phyloP scores from a whole-genome alignment of 208 protist genomes.

The Leptomonas pyrrhocoris region DNA sequence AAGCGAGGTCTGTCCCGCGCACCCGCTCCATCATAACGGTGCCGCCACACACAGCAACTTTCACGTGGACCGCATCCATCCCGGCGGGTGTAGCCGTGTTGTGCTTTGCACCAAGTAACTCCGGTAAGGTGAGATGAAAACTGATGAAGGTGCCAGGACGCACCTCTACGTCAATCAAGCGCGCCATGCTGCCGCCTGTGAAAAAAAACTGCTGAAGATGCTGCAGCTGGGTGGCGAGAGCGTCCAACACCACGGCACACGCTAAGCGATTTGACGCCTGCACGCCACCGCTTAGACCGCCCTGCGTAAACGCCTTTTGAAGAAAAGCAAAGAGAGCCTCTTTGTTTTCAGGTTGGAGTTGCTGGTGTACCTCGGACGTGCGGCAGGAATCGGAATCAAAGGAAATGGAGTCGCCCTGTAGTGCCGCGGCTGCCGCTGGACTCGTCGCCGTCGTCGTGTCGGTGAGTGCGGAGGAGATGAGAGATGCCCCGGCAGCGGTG shows the following conservation, averaged over 20 bases:
- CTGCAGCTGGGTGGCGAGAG: conserved; percentile 52
- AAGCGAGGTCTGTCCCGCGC: conserved; percentile 32
- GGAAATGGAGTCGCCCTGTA: too few species aligned
- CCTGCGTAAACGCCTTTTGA: conserved; percentile 42
- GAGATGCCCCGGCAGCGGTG: conserved; percentile 26
- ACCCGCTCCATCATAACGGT: conserved; percentile 58
- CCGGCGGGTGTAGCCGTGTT: not conserved
- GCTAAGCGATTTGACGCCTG: conserved; percentile 59
- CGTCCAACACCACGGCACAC: conserved; percentile 67
- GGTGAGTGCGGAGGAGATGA: not conserved
- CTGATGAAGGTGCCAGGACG: conserved; percentile 66
- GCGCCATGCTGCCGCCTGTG: conserved; percentile 41
- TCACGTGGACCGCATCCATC: conserved; percentile 34
- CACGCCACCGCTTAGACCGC: conserved; percentile 61
- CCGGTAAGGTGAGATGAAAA: conserved; percentile 34
- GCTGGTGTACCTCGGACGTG: not conserved
- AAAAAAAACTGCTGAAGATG: conserved; percentile 50
- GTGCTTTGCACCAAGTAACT: not conserved
- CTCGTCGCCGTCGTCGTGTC: not conserved
- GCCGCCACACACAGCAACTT: conserved; percentile 34
- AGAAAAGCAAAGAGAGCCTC: conserved; percentile 55
- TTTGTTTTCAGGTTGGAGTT: conserved; percentile 38
- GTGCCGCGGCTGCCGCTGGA: not conserved
- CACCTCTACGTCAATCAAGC: conserved; percentile 50
- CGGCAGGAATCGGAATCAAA: not conserved